Percentiles rank a stretch among this genome's conserved stretches.
These are phyloP conservation scores for Russula compacta DNA, from an alignment of 768 basidiomycete species.

Conservation along the genomic window DNA sequence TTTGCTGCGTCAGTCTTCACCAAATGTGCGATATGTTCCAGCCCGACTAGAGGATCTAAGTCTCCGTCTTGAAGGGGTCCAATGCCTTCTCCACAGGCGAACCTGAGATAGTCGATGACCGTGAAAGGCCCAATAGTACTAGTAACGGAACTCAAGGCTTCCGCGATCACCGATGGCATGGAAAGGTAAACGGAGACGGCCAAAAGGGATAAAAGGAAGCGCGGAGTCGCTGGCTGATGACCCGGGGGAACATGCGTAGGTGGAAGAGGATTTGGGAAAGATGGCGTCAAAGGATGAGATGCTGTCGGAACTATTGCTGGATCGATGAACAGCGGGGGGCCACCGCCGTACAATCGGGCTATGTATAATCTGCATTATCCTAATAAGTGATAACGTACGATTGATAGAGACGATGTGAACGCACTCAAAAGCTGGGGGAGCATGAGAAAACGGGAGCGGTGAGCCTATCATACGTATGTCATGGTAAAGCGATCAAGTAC, in stretches of 20 bases:
- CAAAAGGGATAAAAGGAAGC: slow-evolving; percentile 77
- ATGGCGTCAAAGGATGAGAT: slow-evolving; percentile 59
- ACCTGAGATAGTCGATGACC: slow-evolving; percentile 65
- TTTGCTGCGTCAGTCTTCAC: slow-evolving; percentile 30
- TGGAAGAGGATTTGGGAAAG: slow-evolving; percentile 33
- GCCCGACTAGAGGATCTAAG: slow-evolving; percentile 53
- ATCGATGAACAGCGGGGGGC: slow-evolving; percentile 63
- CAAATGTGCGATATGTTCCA: slow-evolving; percentile 56
- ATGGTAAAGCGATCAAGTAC: slow-evolving; percentile 34
- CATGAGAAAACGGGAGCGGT: slow-evolving; percentile 12
- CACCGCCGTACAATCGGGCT: slow-evolving; percentile 78
- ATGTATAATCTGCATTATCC: slow-evolving; percentile 58
- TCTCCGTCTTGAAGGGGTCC: slow-evolving; percentile 35
- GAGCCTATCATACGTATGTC: slow-evolving; percentile 13
- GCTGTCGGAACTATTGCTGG: slow-evolving; percentile 56
- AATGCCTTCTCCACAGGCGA: slow-evolving; percentile 68
- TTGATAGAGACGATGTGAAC: not conserved
- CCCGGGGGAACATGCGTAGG: slow-evolving; percentile 33
- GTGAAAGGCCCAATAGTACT: slow-evolving; percentile 74
- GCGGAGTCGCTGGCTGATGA: slow-evolving; percentile 69
- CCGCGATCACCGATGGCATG: slow-evolving; percentile 64
- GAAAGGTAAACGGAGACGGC: slow-evolving; percentile 83
- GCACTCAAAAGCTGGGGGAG: slow-evolving; percentile 62
- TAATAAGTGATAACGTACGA: not conserved
- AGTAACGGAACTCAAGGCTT: slow-evolving; percentile 64